phyloP scores from a whole-genome alignment of 2,329 filamentous ascomycete genomes.

The Sporothrix luriei region DNA sequence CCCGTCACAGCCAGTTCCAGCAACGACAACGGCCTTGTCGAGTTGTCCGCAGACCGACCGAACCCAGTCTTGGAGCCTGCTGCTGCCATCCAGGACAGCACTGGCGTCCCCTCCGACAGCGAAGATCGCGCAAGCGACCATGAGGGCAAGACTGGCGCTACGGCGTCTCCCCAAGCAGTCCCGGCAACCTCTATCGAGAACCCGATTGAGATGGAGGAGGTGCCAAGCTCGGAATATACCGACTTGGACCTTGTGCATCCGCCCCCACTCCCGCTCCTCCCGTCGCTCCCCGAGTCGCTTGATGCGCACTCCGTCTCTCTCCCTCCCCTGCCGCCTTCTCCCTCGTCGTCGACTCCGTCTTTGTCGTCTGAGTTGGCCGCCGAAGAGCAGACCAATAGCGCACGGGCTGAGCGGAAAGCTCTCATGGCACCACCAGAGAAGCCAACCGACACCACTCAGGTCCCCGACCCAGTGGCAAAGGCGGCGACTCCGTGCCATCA shows the following conservation, averaged over 20 bases:
- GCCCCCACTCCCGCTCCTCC: conserved; percentile 1
- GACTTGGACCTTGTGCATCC: conserved; percentile 5
- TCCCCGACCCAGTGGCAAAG: background rate
- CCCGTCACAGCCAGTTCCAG: conserved; percentile 17
- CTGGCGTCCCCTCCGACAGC: conserved; percentile 2
- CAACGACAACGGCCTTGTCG: background rate
- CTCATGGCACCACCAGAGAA: background rate
- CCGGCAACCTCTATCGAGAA: conserved; percentile 3
- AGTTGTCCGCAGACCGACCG: background rate
- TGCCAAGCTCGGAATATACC: conserved; percentile 17
- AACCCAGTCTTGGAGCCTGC: conserved; percentile 3
- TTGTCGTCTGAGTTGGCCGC: background rate
- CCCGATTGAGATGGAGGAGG: conserved; percentile 7
- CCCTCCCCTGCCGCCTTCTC: conserved; percentile 5
- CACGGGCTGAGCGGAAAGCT: background rate
- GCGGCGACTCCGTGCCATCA: background rate
- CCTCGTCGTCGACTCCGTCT: background rate
- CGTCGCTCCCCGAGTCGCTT: background rate
- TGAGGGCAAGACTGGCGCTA: conserved; percentile 14
- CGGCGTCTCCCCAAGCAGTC: background rate
- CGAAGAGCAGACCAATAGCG: background rate
- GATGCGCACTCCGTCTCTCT: background rate
- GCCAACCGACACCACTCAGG: background rate
- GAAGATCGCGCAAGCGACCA: conserved; percentile 21
- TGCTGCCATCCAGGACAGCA: conserved; percentile 1